A percentile compares a stretch with the other conserved stretches of the same genome.
These are phyloP conservation scores for Eutrema salsugineum DNA, from an alignment of 441 rosid species.

Conservation along the genomic window DNA sequence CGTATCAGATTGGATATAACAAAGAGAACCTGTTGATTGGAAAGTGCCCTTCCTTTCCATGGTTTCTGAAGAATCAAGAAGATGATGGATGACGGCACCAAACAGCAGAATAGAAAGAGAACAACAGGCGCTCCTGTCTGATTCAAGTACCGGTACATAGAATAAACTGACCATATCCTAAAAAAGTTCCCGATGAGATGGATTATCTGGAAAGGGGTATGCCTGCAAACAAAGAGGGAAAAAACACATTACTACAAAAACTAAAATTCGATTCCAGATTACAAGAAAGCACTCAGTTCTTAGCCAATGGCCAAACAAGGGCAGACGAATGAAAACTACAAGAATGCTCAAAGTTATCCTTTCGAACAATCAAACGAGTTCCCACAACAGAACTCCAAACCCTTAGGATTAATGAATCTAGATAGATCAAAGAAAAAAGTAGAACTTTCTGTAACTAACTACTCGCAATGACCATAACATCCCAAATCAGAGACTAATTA, in stretches of 20 bases:
- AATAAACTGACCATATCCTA: constrained; percentile 96
- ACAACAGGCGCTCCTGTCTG: constrained; percentile 81
- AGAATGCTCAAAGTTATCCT: not conserved
- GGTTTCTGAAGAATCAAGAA: constrained; percentile 85
- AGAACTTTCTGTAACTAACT: not conserved
- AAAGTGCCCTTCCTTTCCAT: constrained; percentile 94
- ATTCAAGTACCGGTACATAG: constrained; percentile 73
- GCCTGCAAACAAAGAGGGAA: constrained; percentile 43
- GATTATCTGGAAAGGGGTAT: constrained; percentile 74
- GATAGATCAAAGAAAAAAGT: not conserved
- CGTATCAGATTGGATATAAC: not conserved
- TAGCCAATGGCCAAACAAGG: not conserved
- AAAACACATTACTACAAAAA: not conserved
- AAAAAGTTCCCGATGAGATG: constrained; percentile 74
- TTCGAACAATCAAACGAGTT: not conserved
- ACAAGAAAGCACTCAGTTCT: not conserved
- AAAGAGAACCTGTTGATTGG: constrained; percentile 73
- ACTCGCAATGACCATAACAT: not conserved
- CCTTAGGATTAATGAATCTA: too few species aligned
- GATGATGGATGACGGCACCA: constrained; percentile 69
- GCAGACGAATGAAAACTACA: not conserved
- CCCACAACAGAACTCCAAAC: not conserved
- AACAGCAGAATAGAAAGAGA: constrained; percentile 80
- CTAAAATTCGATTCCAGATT: not conserved
- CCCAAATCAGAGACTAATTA: not conserved